Evolutionary conservation across 2,329 filamentous ascomycete species (phyloP), one percentile per base, ranked within the genome.

Genomic region (Stagonosporopsis cucurbitacearum): DNA sequence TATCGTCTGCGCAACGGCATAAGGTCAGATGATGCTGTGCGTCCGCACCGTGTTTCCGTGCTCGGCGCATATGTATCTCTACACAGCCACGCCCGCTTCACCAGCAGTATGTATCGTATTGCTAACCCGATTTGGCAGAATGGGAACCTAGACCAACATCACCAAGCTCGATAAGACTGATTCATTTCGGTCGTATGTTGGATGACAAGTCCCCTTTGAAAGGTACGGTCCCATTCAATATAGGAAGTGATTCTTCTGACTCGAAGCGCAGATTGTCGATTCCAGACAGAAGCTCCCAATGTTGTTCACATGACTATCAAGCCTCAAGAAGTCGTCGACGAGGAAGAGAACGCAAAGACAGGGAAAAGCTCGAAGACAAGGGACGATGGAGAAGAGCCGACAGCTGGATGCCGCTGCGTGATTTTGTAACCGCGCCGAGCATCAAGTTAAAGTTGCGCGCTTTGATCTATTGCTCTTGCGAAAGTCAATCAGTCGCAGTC

Each of bases 221-320:
- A 79, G 92, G 93, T 96, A 84, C 60, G 69, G 69, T 3, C 6
- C 22, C 3, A 13, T 17, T 19, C 23, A 28, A 3, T 19, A 26
- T 12, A 9, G 3, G 12, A 15, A 26, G 15, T n/a, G 17, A 17
- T 20, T 33, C 32, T 13, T 7, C 42, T 44, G 28, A 44, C 13
- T 9, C 11, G 22, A n/a, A 13, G 42, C 23, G 25, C 52, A 96
- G 92, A 93, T 63, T 93, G 91, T 69, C 89, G 87, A 58, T 92
- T 96, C 70, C 90, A 86, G 69, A 81, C 82, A 26, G 88, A 92
- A 60, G 80, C 83, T 11, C 86, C 90, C 7, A 96, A 96, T 64
- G 90, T 96, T 25, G 87, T 96, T n/a, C 92, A 96, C 76, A 96
- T 96, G 92, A 94, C 90, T 6, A 87, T 96, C 66, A 90, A 91